Conservation (phyloP, 2,329 filamentous ascomycete species). For the Apiospora kogelbergensis region DNA sequence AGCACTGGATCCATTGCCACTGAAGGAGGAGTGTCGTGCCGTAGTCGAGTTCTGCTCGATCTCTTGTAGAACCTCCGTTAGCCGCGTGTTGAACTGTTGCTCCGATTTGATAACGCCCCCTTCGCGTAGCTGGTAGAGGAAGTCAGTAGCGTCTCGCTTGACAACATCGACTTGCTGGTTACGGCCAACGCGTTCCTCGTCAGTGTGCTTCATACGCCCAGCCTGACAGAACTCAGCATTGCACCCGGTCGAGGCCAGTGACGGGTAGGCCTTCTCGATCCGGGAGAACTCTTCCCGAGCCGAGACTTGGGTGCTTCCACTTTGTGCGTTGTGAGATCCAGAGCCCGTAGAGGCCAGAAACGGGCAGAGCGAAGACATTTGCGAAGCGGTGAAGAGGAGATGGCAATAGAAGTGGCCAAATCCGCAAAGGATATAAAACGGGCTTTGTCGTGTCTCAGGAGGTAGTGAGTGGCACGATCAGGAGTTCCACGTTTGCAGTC, state of each 20-base stretch:
- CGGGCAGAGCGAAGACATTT: background rate
- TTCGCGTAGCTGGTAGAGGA: background rate
- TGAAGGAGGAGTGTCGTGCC: background rate
- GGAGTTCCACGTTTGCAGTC: background rate
- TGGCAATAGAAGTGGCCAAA: background rate
- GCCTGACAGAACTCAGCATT: conserved; percentile 8
- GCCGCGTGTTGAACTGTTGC: background rate
- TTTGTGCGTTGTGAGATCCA: background rate
- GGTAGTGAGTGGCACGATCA: background rate
- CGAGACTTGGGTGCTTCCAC: background rate
- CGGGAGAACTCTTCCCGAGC: background rate
- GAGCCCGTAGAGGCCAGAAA: background rate
- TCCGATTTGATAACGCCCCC: background rate
- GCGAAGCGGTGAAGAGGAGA: background rate
- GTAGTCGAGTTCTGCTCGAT: background rate
- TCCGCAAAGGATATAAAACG: background rate
- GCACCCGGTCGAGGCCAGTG: conserved; percentile 2
- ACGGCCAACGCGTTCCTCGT: conserved; percentile 10
- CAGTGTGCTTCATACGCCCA: conserved; percentile 10
- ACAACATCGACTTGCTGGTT: background rate
- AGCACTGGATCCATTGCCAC: background rate
- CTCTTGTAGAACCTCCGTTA: background rate
- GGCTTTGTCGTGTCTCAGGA: background rate
- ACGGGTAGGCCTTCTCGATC: conserved; percentile 7
- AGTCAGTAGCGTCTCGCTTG: conserved; percentile 4